Evolutionary conservation across 768 basidiomycete genomes (phyloP), one percentile per base, ranked within the genome.

Genomic region (Hericium coralloides): DNA sequence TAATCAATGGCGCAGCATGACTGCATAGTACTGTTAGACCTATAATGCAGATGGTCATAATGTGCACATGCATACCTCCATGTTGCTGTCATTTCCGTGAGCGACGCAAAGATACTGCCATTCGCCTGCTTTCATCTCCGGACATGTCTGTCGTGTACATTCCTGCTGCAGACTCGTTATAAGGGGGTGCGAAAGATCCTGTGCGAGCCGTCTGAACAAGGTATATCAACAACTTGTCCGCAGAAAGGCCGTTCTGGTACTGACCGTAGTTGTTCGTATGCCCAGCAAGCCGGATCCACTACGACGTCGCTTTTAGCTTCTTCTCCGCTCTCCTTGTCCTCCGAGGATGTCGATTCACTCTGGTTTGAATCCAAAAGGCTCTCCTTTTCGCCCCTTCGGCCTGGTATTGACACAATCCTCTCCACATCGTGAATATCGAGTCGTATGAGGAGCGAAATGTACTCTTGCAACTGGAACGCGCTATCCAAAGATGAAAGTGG

Each of bases 1-100:
- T 98, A 98, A 75, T 98, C 95, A 45, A 98, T 95, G 3, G 95
- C 95, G 68, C 91, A 95, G 71, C 95, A 99, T 81, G 93, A 90
- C 85, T 90, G 59, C 52, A 58, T 22, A 43, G 54, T 55, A 15
- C 17, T 45, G 25, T 22, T 26, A 17, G 38, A 25, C 2, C 38
- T 36, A 43, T 17, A 37, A 18, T 36, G 47, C 2, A 22, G 31
- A 12, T 43, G 22, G 26, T 41, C 15, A 26, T 2, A n/a, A 26
- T 20, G 12, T 1, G 2, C 12, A 18, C 12, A 18, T 37, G 65
- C 79, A 49, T 63, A 89, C 90, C 82, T 92, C 91, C 83, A 90
- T 88, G 52, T 85, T 81, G 10, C 87, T 86, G 57, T 90, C 89
- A 65, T 85, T 90, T 20, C 91, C 92, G 70, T 98, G 94, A 0